Base-by-base conservation (phyloP, 805 yeast species). In the Myxozyma neotropica region DNA sequence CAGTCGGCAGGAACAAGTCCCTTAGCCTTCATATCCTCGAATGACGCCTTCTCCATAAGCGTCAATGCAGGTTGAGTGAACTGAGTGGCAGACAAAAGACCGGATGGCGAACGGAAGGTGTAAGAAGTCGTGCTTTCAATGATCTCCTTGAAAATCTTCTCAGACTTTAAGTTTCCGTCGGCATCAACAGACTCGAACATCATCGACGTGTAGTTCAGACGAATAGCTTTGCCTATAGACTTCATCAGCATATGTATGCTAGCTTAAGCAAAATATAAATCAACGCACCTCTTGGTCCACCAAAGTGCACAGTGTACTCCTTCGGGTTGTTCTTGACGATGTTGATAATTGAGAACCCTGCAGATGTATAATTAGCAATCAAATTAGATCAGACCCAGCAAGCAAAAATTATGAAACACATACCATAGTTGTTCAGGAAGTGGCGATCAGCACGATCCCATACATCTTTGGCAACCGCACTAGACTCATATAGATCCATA, bases 41-140 rank as follows among this genome's bases (percentile, higher is more conserved):
- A 94, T 33, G 96, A 87, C 40, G 99, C 98, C 82, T 93, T 93
- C 82, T 94, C 99, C 99, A 95, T 94, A 73, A 94, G 83, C 17
- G 99, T 94, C 75, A 94, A 84, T 21, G 99, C 99, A 40, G 99
- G 99, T 81, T 94, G 99, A 17, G 99, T 94, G 78, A 94, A 94
- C 80, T 94, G 99, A 58, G 99, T 94, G 64, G 98, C 97, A 61
- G 97, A 88, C 71, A 94, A 81, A 75, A 94, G 83, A 77, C 99
- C 99, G 64, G 91, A 86, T 72, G 96, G 96, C 38, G 96, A 89
- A 71, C 79, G 85, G 81, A 93, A 94, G 31, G 97, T 90, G 81
- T 78, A 88, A 27, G 92, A 88, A 46, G 89, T 84, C 31, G 97
- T 87, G 63, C 80, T 78, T 67, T 88, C 87, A 70, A 85, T 86